Evolutionary conservation across 2,329 filamentous ascomycete genomes (phyloP).

Genomic region (Aspergillus quadrilineatus): DNA sequence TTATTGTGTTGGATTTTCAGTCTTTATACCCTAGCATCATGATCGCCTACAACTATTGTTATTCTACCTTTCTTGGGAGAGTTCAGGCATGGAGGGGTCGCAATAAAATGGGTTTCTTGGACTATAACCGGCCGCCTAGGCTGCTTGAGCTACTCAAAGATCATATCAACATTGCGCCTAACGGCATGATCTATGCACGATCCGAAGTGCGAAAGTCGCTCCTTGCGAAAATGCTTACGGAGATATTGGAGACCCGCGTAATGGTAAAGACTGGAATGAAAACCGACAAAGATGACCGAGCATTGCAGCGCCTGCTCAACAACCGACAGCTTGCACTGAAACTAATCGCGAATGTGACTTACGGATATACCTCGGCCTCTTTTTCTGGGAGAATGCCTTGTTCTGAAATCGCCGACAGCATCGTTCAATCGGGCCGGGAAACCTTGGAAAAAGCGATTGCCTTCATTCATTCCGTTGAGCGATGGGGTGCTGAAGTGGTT

Average conservation of each 20-base stretch:
- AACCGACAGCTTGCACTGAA: conserved; percentile 93
- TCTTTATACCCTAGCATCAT: conserved; percentile 95
- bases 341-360: conserved; percentile 96
- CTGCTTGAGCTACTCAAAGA: conserved; percentile 77
- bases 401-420: conserved; percentile 95
- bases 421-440: conserved; percentile 92
- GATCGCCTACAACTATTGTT: conserved; percentile 99
- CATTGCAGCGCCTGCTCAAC: conserved; percentile 81
- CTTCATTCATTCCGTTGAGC: conserved; percentile 79
- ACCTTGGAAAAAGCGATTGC: conserved; percentile 93
- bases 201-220: conserved; percentile 83
- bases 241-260: conserved; percentile 91
- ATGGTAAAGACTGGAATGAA: conserved; percentile 99
- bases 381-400: conserved; percentile 98
- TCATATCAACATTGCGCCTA: conserved; percentile 87
- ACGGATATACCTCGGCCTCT: conserved; percentile 94
- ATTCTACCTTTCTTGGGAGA: conserved; percentile 90
- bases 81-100: conserved; percentile 83
- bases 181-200: conserved; percentile 94
- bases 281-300: conserved; percentile 81
- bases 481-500: conserved; percentile 93
- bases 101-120: conserved; percentile 91
- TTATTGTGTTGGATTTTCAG: conserved; percentile 93
- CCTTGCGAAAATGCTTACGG: conserved; percentile 91
- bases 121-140: conserved; percentile 75